A percentile compares a stretch with the other conserved stretches of the same genome.
These are phyloP conservation scores for Ceriops tagal DNA, from an alignment of 345 rosid species.

Conservation along the genomic window DNA sequence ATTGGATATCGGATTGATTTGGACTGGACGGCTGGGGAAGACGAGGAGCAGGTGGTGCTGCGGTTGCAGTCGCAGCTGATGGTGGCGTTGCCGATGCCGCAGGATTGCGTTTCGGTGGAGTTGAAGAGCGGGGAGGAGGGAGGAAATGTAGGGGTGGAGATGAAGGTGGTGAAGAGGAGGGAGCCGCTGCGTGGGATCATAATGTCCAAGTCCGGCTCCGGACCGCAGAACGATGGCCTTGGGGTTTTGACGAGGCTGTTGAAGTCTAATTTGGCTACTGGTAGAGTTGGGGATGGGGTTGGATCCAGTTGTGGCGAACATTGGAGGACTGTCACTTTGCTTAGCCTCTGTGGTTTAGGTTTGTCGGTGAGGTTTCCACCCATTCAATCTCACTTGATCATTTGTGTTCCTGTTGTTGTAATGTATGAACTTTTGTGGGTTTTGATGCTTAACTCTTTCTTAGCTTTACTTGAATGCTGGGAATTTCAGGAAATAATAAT, in stretches of 20 bases:
- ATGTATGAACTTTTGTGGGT: too few species aligned
- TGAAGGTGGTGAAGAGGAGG: constrained; percentile 81
- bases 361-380: constrained; percentile 40
- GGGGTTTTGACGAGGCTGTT: constrained; percentile 70
- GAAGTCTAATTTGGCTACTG: constrained; percentile 49
- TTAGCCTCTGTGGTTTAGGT: constrained; percentile 73
- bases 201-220: constrained; percentile 70
- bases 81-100: constrained; percentile 88
- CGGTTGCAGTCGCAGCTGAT: constrained; percentile 83
- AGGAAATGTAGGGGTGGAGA: constrained; percentile 51
- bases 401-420: not conserved
- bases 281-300: constrained; percentile 33
- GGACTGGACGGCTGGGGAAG: constrained; percentile 91
- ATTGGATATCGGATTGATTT: constrained; percentile 65
- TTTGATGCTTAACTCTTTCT: too few species aligned
- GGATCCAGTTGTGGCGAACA: constrained; percentile 54
- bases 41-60: constrained; percentile 89
- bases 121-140: constrained; percentile 28
- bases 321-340: constrained; percentile 70
- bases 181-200: constrained; percentile 69
- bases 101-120: constrained; percentile 67
- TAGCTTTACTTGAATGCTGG: too few species aligned
- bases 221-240: constrained; percentile 81
- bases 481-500: too few species aligned
- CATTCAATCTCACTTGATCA: not conserved